Evolutionary conservation across 73 alveolate genomes (phyloP), one percentile per base, ranked within the genome.

Genomic region (Paramecium octaurelia): DNA sequence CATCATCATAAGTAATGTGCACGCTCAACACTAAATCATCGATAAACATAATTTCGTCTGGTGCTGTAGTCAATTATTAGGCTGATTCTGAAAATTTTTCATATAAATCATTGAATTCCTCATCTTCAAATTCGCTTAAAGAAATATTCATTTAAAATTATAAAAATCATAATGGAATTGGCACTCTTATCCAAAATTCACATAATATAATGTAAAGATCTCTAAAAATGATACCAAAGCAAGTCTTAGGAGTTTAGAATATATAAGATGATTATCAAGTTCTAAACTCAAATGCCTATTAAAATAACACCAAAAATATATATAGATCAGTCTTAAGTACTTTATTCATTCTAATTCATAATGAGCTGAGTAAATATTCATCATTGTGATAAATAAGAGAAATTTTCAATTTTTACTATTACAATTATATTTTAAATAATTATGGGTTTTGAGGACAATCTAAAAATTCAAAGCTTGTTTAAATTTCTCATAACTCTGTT

Each of bases 331-430:
- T 27, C 50, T 54, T 54, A 64, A 31, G 27, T 34, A 64, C 44
- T 64, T 27, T 64, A 64, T 64, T 64, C 84, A 64, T 64, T 64
- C 42, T 64, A 27, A 31, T 64, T 64, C 84, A 64, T 64, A 64
- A 64, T 64, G 84, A 64, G 84, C 84, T 64, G 84, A 64, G 84
- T 64, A 64, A 64, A 64, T 64, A 64, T 64, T 64, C 84, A 64
- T 64, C 84, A 64, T 64, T 64, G 12, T 64, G 46, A 64, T 64
- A 27, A 31, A 64, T 27, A 11, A 64, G 6, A 64, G 27, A 64
- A 64, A 64, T 12, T 54, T 54, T 54, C 11, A 54, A 27, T 54
- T 54, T 54, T 54, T 54, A 54, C 31, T 54, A 54, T 54, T 16
- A 54, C 69, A 54, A 54, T 54, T 18, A 54, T 54, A 54, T n/a